Evolutionary conservation across 208 protist species (phyloP).

Genomic region (Acanthamoeba sp.): DNA sequence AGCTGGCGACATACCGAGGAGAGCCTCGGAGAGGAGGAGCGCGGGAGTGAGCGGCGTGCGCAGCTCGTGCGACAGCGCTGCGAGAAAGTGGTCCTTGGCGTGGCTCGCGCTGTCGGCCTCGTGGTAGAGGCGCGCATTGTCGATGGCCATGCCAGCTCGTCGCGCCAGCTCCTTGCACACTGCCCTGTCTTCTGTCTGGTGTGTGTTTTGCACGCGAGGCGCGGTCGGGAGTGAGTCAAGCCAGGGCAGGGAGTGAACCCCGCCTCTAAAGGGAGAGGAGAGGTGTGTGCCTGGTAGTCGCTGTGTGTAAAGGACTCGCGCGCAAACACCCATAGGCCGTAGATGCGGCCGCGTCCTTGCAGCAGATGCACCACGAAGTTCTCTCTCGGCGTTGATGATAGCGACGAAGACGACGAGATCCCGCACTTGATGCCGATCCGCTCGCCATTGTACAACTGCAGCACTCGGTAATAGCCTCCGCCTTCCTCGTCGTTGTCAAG

Average conservation of each 20-base stretch:
- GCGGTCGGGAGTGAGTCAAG: not conserved
- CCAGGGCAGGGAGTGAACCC: not conserved
- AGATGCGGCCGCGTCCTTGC: not conserved
- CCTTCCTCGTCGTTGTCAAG: not conserved
- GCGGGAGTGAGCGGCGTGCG: conserved; percentile 48
- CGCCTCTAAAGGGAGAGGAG: too few species aligned
- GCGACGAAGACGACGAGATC: not conserved
- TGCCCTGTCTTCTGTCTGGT: not conserved
- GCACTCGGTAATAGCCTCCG: not conserved
- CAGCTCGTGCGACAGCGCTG: conserved; percentile 44
- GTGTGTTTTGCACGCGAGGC: too few species aligned
- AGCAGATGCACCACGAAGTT: not conserved
- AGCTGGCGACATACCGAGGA: not conserved
- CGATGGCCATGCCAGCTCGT: not conserved
- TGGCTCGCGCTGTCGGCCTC: conserved; percentile 32
- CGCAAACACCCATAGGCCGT: not conserved
- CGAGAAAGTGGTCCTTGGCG: conserved; percentile 50
- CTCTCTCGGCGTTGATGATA: not conserved
- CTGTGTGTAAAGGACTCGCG: not conserved
- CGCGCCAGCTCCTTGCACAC: not conserved
- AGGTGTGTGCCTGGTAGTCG: not conserved
- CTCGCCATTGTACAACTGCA: not conserved
- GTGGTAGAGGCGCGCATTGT: not conserved
- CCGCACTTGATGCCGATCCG: conserved; percentile 17
- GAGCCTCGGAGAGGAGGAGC: not conserved